Percentiles rank a stretch among this genome's conserved stretches.
Conservation (phyloP, 2,329 filamentous ascomycete genomes). For the Septoria linicola region DNA sequence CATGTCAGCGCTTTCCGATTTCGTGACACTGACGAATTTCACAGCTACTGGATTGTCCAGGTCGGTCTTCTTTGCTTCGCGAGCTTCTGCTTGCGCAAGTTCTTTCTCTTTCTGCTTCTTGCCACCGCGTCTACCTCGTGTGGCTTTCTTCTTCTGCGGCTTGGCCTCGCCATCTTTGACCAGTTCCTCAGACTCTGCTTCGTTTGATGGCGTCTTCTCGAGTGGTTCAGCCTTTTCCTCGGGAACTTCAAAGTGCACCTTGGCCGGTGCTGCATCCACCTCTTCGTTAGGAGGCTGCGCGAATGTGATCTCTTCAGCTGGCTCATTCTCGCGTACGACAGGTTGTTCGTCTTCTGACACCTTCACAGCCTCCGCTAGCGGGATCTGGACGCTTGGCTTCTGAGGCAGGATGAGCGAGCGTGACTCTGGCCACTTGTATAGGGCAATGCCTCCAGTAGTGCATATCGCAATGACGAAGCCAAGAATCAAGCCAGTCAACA, state of each 20-base stretch:
- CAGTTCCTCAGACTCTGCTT: constrained; percentile 1
- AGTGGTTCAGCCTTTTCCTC: constrained; percentile 10
- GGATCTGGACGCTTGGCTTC: constrained; percentile 3
- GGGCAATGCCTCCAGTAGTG: constrained; percentile 1
- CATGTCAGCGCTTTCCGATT: constrained; percentile 43
- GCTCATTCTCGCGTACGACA: constrained; percentile 35
- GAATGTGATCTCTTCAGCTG: constrained; percentile 39
- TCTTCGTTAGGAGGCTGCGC: constrained; percentile 24
- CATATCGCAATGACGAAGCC: constrained; percentile 6
- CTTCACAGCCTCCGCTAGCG: constrained; percentile 1
- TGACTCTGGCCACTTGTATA: constrained; percentile 12
- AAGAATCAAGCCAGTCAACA: constrained; percentile 5
- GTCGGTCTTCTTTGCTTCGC: constrained; percentile 35
- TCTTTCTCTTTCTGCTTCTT: constrained; percentile 47
- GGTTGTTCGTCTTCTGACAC: constrained; percentile 4
- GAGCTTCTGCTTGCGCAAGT: constrained; percentile 37
- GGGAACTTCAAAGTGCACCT: constrained; percentile 21
- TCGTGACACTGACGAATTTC: constrained; percentile 47
- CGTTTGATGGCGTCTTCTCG: constrained; percentile 24
- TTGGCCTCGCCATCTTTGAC: constrained; percentile 19
- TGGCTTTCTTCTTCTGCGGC: constrained; percentile 51
- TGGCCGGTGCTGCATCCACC: constrained; percentile 11
- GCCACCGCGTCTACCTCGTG: constrained; percentile 50
- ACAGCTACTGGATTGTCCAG: constrained; percentile 31
- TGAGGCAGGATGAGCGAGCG: constrained; percentile 1